Evolutionary conservation across 495 filamentous ascomycete species (phyloP), one percentile per base, ranked within the genome.

Genomic region (Hyaloscypha hepaticicola): DNA sequence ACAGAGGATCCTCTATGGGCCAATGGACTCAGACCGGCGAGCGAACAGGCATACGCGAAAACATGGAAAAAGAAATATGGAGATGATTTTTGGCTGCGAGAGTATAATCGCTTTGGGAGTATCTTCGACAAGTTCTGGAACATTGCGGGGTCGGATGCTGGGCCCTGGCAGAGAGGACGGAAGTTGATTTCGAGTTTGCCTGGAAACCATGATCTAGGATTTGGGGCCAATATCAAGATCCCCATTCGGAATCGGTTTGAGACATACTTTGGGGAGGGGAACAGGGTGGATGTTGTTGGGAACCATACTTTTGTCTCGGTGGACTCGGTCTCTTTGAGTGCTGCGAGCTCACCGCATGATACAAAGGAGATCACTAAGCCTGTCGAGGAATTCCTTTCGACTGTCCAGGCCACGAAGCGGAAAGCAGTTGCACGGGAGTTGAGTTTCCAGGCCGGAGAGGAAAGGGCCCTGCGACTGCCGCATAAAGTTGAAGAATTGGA

Each of bases 171-270:
- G 65, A 77, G 77, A 59, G 73, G 82, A 51, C 70, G 90, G 63
- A 89, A 85, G 78, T 79, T 96, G 48, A 85, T 97, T 50, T 85
- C 88, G 2, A 91, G 86, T 67, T 72, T 99, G 24, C 96, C 96
- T 0, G 96, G 95, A 7, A 99, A 99, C 66, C 96, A 99, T 74
- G 96, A 99, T 74, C 77, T 97, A n/a, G 96, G 96, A 1, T 94
- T 99, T 69, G 96, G 90, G 1, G 84, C 83, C 27, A 89, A 92
- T 22, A 88, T 99, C 58, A 89, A 95, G 70, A 69, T 87, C 26
- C 77, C 88, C 0, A 90, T 96, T 14, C 82, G 92, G 57, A 83
- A 90, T 69, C 80, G 96, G 51, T 98, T 97, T 72, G 85, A 90
- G 66, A 83, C 88, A 1, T 96, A 89, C 74, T 97, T 99, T 77